Conservation (phyloP, 2,329 filamentous ascomycete species). For the Scedosporium minutisporum region DNA sequence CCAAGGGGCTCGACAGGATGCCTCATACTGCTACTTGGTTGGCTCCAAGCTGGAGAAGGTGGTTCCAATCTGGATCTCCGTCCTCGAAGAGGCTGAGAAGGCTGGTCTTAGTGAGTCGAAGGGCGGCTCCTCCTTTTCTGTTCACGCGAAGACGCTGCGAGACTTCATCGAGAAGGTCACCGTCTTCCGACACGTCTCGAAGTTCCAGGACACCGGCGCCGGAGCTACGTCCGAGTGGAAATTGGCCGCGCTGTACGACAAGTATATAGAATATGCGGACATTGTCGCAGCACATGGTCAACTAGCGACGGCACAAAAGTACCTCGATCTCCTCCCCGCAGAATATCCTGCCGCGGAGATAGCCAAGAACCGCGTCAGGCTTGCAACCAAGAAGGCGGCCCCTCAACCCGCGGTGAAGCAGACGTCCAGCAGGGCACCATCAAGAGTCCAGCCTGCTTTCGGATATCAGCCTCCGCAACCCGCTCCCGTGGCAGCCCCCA, state of each 20-base stretch:
- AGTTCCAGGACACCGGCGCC: slow-evolving; percentile 75
- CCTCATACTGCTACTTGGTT: slow-evolving; percentile 91
- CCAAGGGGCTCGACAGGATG: slow-evolving; percentile 69
- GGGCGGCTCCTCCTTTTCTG: slow-evolving; percentile 76
- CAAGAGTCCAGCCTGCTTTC: slow-evolving; percentile 27
- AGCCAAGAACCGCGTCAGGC: slow-evolving; percentile 72
- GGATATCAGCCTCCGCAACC: slow-evolving; percentile 41
- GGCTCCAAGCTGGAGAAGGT: slow-evolving; percentile 98
- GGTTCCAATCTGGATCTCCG: slow-evolving; percentile 83
- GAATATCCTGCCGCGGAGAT: slow-evolving; percentile 81
- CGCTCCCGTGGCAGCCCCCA: slow-evolving; percentile 14
- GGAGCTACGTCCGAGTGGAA: slow-evolving; percentile 74
- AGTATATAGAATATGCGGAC: slow-evolving; percentile 95
- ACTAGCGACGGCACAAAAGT: slow-evolving; percentile 77
- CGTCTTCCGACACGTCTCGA: slow-evolving; percentile 86
- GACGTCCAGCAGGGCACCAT: slow-evolving; percentile 16
- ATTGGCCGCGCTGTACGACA: slow-evolving; percentile 76
- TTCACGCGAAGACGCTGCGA: slow-evolving; percentile 81
- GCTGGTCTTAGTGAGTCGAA: slow-evolving; percentile 58
- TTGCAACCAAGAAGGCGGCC: slow-evolving; percentile 56
- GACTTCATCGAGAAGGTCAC: slow-evolving; percentile 98
- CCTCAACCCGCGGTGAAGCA: slow-evolving; percentile 16
- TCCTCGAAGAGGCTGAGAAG: slow-evolving; percentile 77
- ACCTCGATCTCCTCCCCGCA: slow-evolving; percentile 75
- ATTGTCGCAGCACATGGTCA: slow-evolving; percentile 87